Conservation (phyloP, 108 stramenopile genomes). For the Stephanodiscus minutulus region DNA sequence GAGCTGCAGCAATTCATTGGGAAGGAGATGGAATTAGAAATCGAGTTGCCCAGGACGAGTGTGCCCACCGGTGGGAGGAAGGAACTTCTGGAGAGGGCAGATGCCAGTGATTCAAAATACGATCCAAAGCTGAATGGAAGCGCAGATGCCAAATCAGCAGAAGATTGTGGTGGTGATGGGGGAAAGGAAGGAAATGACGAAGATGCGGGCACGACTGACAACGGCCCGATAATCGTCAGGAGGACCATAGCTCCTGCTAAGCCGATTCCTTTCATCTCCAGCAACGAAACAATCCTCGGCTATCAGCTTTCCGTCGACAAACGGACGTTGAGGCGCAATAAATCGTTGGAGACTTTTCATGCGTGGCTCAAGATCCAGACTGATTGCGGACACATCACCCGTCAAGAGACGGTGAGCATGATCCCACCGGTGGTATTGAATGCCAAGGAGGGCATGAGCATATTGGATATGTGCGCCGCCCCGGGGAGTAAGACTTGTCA, state of each 20-base stretch:
- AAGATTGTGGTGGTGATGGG: slow-evolving; percentile 2
- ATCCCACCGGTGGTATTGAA: slow-evolving; percentile 95
- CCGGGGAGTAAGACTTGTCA: slow-evolving; percentile 98
- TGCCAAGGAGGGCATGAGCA: slow-evolving; percentile 75
- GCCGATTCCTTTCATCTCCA: slow-evolving; percentile 68
- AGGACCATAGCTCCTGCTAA: slow-evolving; percentile 69
- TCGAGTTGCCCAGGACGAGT: slow-evolving; percentile 58
- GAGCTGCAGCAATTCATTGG: slow-evolving; percentile 73
- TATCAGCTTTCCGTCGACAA: slow-evolving; percentile 82
- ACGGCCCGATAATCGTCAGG: slow-evolving; percentile 24
- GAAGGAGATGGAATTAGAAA: slow-evolving; percentile 73
- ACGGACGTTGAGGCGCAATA: slow-evolving; percentile 70
- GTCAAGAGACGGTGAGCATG: slow-evolving; percentile 99
- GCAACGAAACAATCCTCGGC: slow-evolving; percentile 28
- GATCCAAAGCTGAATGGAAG: slow-evolving; percentile 7
- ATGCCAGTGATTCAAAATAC: background rate
- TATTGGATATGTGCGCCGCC: slow-evolving; percentile 97
- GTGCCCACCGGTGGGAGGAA: slow-evolving; percentile 42
- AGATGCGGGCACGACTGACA: background rate
- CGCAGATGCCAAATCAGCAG: slow-evolving; percentile 1
- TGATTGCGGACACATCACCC: slow-evolving; percentile 86
- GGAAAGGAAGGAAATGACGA: slow-evolving; percentile 4
- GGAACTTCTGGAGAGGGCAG: slow-evolving; percentile 28
- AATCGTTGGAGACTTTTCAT: slow-evolving; percentile 59
- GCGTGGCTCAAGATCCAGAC: slow-evolving; percentile 84